A percentile compares a stretch with the other conserved stretches of the same genome.
phyloP scores from a whole-genome alignment of 148 eudicot genomes.

The Cornus suecica region DNA sequence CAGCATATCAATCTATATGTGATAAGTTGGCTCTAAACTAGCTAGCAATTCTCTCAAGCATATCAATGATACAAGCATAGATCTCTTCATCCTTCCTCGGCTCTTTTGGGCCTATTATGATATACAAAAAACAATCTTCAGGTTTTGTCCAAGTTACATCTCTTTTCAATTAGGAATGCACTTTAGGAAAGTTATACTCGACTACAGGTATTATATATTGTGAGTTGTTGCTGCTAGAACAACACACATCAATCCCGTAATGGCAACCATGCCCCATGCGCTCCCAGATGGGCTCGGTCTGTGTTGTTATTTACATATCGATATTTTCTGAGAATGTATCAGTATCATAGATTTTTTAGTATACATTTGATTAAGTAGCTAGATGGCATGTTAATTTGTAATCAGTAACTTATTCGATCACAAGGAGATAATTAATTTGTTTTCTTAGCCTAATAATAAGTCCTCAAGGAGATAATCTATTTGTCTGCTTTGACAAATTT shows the following conservation, averaged over 20 bases:
- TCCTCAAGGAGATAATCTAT: too few species aligned
- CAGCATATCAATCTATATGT: slow-evolving; percentile 89
- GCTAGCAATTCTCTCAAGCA: slow-evolving; percentile 1
- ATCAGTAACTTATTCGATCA: background rate
- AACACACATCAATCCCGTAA: background rate
- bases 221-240: too few species aligned
- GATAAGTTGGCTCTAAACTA: slow-evolving; percentile 48
- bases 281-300: too few species aligned
- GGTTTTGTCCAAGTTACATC: background rate
- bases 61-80: background rate
- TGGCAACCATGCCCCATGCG: background rate
- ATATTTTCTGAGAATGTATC: background rate
- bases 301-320: too few species aligned
- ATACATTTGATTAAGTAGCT: background rate
- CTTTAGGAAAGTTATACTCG: slow-evolving; percentile 3
- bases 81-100: background rate
- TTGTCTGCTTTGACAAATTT: too few species aligned
- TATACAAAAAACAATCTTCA: background rate
- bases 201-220: background rate
- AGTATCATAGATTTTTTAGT: too few species aligned
- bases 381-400: background rate
- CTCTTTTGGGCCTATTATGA: background rate
- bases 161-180: background rate
- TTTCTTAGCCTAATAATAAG: too few species aligned
- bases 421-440: background rate